phyloP scores from a whole-genome alignment of 2,329 filamentous ascomycete species.

The Dactylella cylindrospora region DNA sequence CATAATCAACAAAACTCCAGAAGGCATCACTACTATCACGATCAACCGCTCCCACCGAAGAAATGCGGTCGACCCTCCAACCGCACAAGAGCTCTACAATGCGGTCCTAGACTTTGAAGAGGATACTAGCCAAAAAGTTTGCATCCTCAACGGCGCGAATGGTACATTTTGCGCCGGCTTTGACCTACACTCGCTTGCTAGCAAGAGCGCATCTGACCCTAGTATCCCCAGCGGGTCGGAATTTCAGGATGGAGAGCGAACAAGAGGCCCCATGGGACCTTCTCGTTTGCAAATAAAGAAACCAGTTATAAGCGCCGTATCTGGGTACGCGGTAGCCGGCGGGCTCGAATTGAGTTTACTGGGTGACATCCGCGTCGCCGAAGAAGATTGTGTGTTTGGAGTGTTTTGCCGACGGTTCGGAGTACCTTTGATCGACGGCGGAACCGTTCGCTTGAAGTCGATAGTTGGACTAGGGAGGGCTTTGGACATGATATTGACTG shows the following conservation, averaged over 20 bases:
- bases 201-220: slow-evolving; percentile 62
- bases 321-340: slow-evolving; percentile 60
- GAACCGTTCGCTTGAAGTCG: slow-evolving; percentile 59
- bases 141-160: slow-evolving; percentile 55
- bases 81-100: slow-evolving; percentile 56
- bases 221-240: slow-evolving; percentile 73
- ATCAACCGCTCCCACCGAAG: slow-evolving; percentile 58
- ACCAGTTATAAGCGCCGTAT: slow-evolving; percentile 58
- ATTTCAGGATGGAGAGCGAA: slow-evolving; percentile 54
- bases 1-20: slow-evolving; percentile 4
- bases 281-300: slow-evolving; percentile 66
- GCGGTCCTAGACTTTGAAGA: slow-evolving; percentile 58
- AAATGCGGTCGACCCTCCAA: slow-evolving; percentile 59
- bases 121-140: slow-evolving; percentile 58
- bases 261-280: slow-evolving; percentile 58
- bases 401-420: slow-evolving; percentile 61
- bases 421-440: slow-evolving; percentile 58
- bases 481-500: slow-evolving; percentile 62
- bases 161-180: slow-evolving; percentile 87
- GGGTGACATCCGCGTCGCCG: slow-evolving; percentile 59
- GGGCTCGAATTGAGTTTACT: slow-evolving; percentile 60
- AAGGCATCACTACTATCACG: slow-evolving; percentile 60
- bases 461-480: slow-evolving; percentile 60
- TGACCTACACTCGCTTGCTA: slow-evolving; percentile 61
- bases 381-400: slow-evolving; percentile 60